Evolutionary conservation across 2,329 filamentous ascomycete genomes (phyloP).

Genomic region (Ophiostoma pallidulum): DNA sequence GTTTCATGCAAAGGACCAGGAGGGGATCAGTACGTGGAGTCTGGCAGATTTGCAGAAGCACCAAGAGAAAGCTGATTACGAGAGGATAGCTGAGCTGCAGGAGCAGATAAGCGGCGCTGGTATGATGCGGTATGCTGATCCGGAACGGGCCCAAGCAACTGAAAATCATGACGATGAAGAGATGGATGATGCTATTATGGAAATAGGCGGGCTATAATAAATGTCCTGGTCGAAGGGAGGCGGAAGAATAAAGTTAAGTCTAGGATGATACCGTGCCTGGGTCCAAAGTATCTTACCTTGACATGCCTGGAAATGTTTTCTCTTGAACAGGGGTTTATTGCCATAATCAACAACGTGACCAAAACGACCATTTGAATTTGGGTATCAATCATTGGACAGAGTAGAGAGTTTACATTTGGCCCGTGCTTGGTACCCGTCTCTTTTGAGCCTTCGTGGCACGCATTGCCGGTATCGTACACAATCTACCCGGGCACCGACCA

Average conservation of each 20-base stretch:
- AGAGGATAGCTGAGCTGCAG: conserved; percentile 55
- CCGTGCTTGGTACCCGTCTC: conserved; percentile 18
- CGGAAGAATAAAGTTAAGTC: too few relatives aligned
- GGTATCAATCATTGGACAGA: not conserved
- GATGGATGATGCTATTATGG: conserved; percentile 37
- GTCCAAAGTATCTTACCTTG: too few relatives aligned
- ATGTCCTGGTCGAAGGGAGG: not conserved
- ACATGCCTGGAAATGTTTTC: too few relatives aligned
- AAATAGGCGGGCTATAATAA: conserved; percentile 17
- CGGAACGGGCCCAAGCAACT: conserved; percentile 14
- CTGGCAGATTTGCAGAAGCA: conserved; percentile 47
- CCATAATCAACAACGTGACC: too few relatives aligned
- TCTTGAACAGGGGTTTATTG: too few relatives aligned
- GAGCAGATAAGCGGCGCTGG: conserved; percentile 26
- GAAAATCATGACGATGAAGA: conserved; percentile 35
- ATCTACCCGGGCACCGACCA: conserved; percentile 61
- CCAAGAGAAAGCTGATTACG: conserved; percentile 64
- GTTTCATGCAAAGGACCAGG: conserved; percentile 72
- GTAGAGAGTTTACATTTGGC: not conserved
- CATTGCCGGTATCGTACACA: conserved; percentile 47
- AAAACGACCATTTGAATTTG: not conserved
- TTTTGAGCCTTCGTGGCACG: conserved; percentile 46
- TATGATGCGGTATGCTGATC: conserved; percentile 18
- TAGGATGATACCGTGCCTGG: too few relatives aligned
- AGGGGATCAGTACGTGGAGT: conserved; percentile 73